Evolutionary conservation across 2,329 filamentous ascomycete genomes (phyloP), one percentile per base, ranked within the genome.

Genomic region (Colletotrichum melonis): DNA sequence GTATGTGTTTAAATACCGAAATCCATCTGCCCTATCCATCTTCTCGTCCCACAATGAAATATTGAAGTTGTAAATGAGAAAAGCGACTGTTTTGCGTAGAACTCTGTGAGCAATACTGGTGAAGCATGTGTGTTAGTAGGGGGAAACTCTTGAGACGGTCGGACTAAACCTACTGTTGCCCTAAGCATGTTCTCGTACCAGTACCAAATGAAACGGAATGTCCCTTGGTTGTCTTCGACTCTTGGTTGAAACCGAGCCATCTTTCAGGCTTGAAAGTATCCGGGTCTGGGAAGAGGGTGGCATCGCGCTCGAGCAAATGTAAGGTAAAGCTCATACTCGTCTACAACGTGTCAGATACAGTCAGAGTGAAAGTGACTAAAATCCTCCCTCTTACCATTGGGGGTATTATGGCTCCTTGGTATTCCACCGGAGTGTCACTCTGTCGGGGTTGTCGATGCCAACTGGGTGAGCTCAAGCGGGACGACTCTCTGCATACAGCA

Each of bases 371-470:
- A 4, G 4, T 3, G 28, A 26, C 4, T 35, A 9, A 3, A 8
- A 11, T 38, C 5, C 8, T 4, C 26, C 5, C 8, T 2, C 26
- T 26, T 30, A 73, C 69, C 70, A 66, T 70, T 12, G 75, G 42
- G 24, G 73, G 74, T 28, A 76, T 75, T 1, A 52, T 42, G 1
- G 42, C 46, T 3, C 63, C 68, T 8, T 59, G 49, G 8, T 73
- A 75, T 1, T 69, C 6, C 2, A 73, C 46, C 5, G 32, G 63
- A 12, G 65, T 19, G 2, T 30, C 19, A 28, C 67, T 68, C 30
- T 74, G 72, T 30, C 75, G 59, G 6, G 75, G 75, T n/a, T 76
- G 75, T 7, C 75, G 63, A 59, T 76, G 75, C 75, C 75, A 76
- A 4, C 59, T 54, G 1, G 75, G 75, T 5, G 75, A 71, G 30